Evolutionary conservation across 352 stramenopile species (phyloP), one percentile per base, ranked within the genome.

Genomic region (Globisporangium spinosum): DNA sequence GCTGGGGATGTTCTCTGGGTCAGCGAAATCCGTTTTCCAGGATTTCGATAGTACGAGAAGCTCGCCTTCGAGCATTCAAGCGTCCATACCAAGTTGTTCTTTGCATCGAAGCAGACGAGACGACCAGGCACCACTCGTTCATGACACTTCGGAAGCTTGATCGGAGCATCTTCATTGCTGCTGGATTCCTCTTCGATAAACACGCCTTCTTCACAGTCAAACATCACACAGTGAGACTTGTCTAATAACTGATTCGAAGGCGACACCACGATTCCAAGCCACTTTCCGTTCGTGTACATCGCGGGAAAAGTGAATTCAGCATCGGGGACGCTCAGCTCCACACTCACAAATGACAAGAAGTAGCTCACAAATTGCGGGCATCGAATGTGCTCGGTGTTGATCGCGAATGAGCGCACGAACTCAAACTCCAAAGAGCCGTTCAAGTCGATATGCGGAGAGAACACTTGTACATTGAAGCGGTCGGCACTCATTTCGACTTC

Each of bases 101-200:
- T 76, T 20, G 70, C 75, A 59, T 82, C 79, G 56, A 90, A 93
- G 55, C 79, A 90, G 25, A 78, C 70, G 0, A 72, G 73, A 1
- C 54, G 62, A 56, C 73, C 69, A 0, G 64, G 62, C 22, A 79
- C 3, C 9, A 62, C 34, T 6, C 69, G 65, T 35, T 82, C 74
- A 35, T 77, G 76, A 27, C 68, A 81, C 27, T 72, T 76, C 2
- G 66, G 34, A 2, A 38, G 12, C 3, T n/a, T 55, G 23, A 23
- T 7, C 13, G 43, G 7, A 23, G 32, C 15, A 0, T 68, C 23
- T 25, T 60, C 8, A 5, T 23, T 34, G 17, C 12, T 58, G 9
- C 27, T 22, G 6, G 43, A 43, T 27, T 38, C 22, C 8, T 69
- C 62, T 32, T 43, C 54, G 10, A 67, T 17, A 34, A 65, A 66